Percentiles rank a stretch among this genome's conserved stretches.
Evolutionary conservation across 129 eudicot genomes (phyloP).

Genomic region (Flaveria trinervia): DNA sequence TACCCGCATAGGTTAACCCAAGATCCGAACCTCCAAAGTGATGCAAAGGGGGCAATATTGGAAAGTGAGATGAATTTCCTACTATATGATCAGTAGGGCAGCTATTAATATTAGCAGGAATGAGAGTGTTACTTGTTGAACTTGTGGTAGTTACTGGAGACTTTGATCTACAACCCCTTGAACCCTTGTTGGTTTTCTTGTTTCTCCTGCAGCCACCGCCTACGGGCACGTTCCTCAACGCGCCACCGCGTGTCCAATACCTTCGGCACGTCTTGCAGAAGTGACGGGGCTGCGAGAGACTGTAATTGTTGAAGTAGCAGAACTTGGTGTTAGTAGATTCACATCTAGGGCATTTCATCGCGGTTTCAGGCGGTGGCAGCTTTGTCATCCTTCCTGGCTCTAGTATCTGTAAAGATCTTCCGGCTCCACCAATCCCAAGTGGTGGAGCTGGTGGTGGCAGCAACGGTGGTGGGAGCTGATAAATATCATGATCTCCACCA

Average conservation of each 20-base stretch:
- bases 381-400: constrained; percentile 44
- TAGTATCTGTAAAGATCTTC: constrained; percentile 29
- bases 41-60: constrained; percentile 37
- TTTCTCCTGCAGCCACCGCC: constrained; percentile 60
- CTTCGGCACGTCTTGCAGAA: constrained; percentile 42
- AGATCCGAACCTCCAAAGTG: constrained; percentile 40
- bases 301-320: constrained; percentile 52
- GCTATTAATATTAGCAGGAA: constrained; percentile 4
- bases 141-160: constrained; percentile 36
- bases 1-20: constrained; percentile 37
- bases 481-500: constrained; percentile 36
- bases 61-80: constrained; percentile 29
- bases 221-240: constrained; percentile 42
- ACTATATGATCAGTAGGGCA: too few relatives aligned
- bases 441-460: constrained; percentile 27
- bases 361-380: constrained; percentile 37
- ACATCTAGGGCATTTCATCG: constrained; percentile 46
- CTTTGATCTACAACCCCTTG: constrained; percentile 39
- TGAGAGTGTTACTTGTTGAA: constrained; percentile 34
- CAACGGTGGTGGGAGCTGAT: constrained; percentile 31
- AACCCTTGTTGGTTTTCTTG: constrained; percentile 40
- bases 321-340: constrained; percentile 51
- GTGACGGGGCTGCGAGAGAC: constrained; percentile 45
- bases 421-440: constrained; percentile 15
- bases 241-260: constrained; percentile 44